phyloP scores from a whole-genome alignment of 148 eudicot genomes.

The Spergularia bocconei region DNA sequence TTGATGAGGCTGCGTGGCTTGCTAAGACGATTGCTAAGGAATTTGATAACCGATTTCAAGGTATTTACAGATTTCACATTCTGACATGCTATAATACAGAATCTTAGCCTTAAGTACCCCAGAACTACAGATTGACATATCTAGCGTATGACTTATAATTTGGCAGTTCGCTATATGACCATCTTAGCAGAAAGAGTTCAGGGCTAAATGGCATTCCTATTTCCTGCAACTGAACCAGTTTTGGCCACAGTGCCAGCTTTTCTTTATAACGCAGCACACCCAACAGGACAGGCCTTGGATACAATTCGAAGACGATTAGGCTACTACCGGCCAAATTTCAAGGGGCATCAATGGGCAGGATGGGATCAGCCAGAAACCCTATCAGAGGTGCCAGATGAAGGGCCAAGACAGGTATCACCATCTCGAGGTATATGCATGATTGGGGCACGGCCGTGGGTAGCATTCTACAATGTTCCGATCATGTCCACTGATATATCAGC shows the following conservation, averaged over 20 bases:
- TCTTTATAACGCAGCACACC: conserved; percentile 53
- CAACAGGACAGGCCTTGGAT: conserved; percentile 55
- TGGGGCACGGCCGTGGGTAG: conserved; percentile 57
- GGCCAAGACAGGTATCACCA: conserved; percentile 42
- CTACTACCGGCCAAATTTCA: conserved; percentile 51
- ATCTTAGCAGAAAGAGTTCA: not conserved
- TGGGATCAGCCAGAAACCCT: conserved; percentile 46
- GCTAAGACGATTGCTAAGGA: conserved; percentile 53
- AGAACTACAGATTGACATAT: too few relatives aligned
- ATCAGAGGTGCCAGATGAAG: conserved; percentile 48
- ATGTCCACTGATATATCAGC: conserved; percentile 53
- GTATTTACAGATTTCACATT: conserved; percentile 18
- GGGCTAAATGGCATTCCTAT: not conserved
- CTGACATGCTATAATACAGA: not conserved
- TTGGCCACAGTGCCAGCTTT: conserved; percentile 51
- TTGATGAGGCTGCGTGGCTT: conserved; percentile 70
- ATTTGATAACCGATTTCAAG: conserved; percentile 55
- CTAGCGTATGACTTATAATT: too few relatives aligned
- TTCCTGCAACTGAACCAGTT: not conserved
- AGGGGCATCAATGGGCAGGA: conserved; percentile 59
- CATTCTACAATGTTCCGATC: conserved; percentile 57
- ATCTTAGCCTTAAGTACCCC: too few relatives aligned
- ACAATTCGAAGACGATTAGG: conserved; percentile 53
- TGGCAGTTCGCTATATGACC: not conserved
- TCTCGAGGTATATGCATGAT: conserved; percentile 50